A percentile compares a stretch with the other conserved stretches of the same genome.
Evolutionary conservation across 2,329 filamentous ascomycete species (phyloP).

Genomic region (Xylaria sp.): DNA sequence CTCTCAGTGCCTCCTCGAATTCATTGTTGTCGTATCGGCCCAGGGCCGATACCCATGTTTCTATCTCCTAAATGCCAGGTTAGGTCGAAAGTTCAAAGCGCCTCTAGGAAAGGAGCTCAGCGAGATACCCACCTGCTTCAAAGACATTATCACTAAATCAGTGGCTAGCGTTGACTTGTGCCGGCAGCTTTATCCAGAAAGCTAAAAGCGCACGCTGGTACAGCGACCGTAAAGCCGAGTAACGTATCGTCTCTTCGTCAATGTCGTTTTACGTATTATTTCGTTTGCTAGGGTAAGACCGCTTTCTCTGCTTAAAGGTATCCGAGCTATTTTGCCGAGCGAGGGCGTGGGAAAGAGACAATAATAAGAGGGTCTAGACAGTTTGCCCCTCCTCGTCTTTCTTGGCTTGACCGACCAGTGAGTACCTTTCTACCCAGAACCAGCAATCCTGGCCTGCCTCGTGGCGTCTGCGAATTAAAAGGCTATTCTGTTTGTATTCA

Average conservation of each 20-base stretch:
- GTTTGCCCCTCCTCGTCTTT: slow-evolving; percentile 29
- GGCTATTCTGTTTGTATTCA: slow-evolving; percentile 8
- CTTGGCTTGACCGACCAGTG: slow-evolving; percentile 20
- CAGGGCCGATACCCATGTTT: slow-evolving; percentile 95
- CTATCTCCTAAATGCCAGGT: slow-evolving; percentile 79
- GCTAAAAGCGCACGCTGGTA: slow-evolving; percentile 42
- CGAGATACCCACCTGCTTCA: slow-evolving; percentile 48
- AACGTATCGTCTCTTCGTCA: slow-evolving; percentile 32
- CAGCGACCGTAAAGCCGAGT: slow-evolving; percentile 34
- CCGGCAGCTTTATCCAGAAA: slow-evolving; percentile 46
- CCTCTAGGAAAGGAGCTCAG: not conserved
- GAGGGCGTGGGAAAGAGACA: slow-evolving; percentile 7
- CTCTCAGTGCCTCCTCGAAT: slow-evolving; percentile 86
- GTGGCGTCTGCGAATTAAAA: slow-evolving; percentile 16
- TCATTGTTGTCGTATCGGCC: slow-evolving; percentile 96
- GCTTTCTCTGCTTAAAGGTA: slow-evolving; percentile 9
- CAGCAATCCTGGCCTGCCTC: not conserved
- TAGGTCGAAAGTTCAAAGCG: slow-evolving; percentile 13
- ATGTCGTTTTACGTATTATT: slow-evolving; percentile 21
- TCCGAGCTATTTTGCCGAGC: slow-evolving; percentile 10
- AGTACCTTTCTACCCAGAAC: slow-evolving; percentile 5
- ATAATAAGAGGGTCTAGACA: slow-evolving; percentile 25
- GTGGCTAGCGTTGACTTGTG: slow-evolving; percentile 36
- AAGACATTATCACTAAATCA: slow-evolving; percentile 47
- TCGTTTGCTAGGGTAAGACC: not conserved